These are phyloP conservation scores for Santalum album DNA, from an alignment of 164 flowering plant genomes.

Conservation along the genomic window DNA sequence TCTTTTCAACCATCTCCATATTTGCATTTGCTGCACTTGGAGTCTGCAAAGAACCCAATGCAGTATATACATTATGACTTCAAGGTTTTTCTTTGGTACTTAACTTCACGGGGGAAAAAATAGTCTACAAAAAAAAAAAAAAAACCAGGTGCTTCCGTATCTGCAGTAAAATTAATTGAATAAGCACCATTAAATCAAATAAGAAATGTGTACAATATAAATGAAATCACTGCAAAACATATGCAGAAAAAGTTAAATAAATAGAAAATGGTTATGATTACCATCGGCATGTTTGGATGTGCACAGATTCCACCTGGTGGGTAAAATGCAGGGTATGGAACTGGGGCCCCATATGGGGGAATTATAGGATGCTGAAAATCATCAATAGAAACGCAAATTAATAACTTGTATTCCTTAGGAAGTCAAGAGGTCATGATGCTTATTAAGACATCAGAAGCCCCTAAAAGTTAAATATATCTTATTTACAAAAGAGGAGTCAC, in stretches of 20 bases:
- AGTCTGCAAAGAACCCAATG: slow-evolving; percentile 25
- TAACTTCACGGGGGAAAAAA: no score
- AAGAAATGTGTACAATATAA: neutral
- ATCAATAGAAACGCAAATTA: slow-evolving; percentile 9
- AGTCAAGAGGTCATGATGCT: neutral
- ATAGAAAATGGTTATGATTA: slow-evolving; percentile 19
- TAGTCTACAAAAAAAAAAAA: no score
- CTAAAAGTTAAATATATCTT: neutral
- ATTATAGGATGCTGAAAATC: slow-evolving; percentile 67
- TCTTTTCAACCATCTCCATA: slow-evolving; percentile 52
- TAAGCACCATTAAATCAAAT: neutral
- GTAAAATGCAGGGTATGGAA: slow-evolving; percentile 81
- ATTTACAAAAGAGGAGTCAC: slow-evolving; percentile 22
- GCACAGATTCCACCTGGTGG: slow-evolving; percentile 78
- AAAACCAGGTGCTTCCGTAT: neutral
- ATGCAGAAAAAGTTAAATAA: neutral
- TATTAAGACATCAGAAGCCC: neutral
- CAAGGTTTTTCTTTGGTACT: neutral
- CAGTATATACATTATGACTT: neutral
- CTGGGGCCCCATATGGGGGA: slow-evolving; percentile 75
- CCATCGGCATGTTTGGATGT: slow-evolving; percentile 69
- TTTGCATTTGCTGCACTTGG: slow-evolving; percentile 31
- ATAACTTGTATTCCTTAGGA: neutral
- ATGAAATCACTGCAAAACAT: neutral
- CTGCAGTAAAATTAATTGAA: neutral